Percentiles rank a stretch among this genome's conserved stretches.
Evolutionary conservation across 345 rosid species (phyloP).

Genomic region (Pistacia vera): DNA sequence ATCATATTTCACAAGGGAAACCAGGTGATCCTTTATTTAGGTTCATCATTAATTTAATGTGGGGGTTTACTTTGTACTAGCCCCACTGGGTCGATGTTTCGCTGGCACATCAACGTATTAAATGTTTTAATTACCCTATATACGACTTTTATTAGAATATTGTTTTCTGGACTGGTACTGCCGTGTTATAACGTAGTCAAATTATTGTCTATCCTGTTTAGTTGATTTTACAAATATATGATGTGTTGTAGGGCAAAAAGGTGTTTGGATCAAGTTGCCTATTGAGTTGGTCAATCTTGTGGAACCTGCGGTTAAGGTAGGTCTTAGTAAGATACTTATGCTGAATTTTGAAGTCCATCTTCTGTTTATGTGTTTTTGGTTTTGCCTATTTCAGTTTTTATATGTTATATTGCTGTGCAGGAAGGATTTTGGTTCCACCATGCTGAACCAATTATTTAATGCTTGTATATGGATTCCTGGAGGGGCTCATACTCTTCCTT

Average conservation of each 20-base stretch:
- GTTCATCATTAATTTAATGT: too few species aligned
- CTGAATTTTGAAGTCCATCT: too few species aligned
- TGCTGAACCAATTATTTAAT: slow-evolving; percentile 82
- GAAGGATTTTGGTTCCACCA: slow-evolving; percentile 95
- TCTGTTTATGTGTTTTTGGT: background rate
- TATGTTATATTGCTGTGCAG: slow-evolving; percentile 35
- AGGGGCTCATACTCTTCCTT: slow-evolving; percentile 63
- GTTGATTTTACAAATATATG: background rate
- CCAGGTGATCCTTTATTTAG: slow-evolving; percentile 42
- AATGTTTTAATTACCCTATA: too few species aligned
- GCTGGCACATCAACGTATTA: too few species aligned
- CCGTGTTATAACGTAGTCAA: too few species aligned
- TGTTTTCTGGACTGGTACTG: too few species aligned
- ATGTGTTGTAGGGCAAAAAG: slow-evolving; percentile 62
- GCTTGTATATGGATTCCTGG: slow-evolving; percentile 85
- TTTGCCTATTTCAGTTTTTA: background rate
- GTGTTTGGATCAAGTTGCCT: slow-evolving; percentile 91
- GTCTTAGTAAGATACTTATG: too few species aligned
- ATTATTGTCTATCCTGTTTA: background rate
- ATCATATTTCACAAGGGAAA: slow-evolving; percentile 56
- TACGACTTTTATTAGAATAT: too few species aligned
- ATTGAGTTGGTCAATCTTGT: slow-evolving; percentile 63
- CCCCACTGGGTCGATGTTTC: too few species aligned
- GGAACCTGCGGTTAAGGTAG: slow-evolving; percentile 76
- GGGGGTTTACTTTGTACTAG: too few species aligned